Evolutionary conservation across 148 eudicot species (phyloP).

Genomic region (Persicaria tinctoria): DNA sequence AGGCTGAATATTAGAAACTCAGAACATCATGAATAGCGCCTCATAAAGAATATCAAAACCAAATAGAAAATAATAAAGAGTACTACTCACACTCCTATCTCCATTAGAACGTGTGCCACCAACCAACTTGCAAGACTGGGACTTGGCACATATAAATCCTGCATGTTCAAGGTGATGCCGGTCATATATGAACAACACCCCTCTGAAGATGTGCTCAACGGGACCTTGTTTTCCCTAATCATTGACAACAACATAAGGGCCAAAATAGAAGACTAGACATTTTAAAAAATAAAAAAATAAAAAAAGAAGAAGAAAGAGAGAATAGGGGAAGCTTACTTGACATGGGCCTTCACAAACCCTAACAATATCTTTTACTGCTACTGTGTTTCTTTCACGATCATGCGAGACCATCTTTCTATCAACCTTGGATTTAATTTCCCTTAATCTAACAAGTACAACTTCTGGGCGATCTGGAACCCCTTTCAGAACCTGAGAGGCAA

Average conservation of each 20-base stretch:
- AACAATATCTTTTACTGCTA: conserved; percentile 87
- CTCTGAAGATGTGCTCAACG: conserved; percentile 80
- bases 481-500: conserved; percentile 63
- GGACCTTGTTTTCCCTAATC: conserved; percentile 98
- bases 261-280: not conserved
- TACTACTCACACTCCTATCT: conserved; percentile 39
- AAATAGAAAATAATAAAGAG: not conserved
- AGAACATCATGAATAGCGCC: not conserved
- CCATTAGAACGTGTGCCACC: conserved; percentile 79
- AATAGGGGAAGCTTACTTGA: conserved; percentile 38
- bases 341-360: conserved; percentile 73
- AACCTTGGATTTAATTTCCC: conserved; percentile 84
- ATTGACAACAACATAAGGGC: conserved; percentile 6
- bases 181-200: conserved; percentile 70
- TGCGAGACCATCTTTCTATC: conserved; percentile 53
- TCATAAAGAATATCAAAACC: not conserved
- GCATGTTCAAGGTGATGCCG: conserved; percentile 99
- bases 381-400: conserved; percentile 61
- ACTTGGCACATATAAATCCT: conserved; percentile 88
- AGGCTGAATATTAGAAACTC: not conserved
- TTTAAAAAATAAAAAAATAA: not conserved
- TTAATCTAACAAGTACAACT: conserved; percentile 73
- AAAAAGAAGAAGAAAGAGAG: not conserved
- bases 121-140: conserved; percentile 70
- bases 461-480: conserved; percentile 91